These are phyloP conservation scores for Cicer arietinum DNA, from an alignment of 306 rosid genomes.

Conservation along the genomic window DNA sequence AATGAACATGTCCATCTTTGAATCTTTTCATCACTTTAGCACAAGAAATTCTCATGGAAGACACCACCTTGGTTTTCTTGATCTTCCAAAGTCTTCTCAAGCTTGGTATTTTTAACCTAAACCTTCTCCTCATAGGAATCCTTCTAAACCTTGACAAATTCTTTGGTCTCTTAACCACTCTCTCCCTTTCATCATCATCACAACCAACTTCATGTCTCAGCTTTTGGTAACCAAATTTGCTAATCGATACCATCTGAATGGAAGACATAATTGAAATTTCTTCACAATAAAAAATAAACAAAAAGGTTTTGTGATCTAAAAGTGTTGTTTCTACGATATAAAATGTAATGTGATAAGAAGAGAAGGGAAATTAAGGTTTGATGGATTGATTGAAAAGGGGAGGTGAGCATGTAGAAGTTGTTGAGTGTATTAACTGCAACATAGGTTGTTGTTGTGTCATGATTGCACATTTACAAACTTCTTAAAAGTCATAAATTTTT, in stretches of 20 bases:
- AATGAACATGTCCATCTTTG: constrained; percentile 64
- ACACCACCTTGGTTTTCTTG: constrained; percentile 50
- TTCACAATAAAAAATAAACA: no score
- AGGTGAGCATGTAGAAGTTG: constrained; percentile 36
- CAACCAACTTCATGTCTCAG: constrained; percentile 47
- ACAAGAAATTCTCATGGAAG: constrained; percentile 54
- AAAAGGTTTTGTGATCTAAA: no score
- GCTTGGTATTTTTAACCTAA: constrained; percentile 65
- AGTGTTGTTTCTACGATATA: no score
- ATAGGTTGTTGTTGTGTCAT: constrained; percentile 24
- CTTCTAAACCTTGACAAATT: constrained; percentile 44
- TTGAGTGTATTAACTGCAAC: constrained; percentile 51
- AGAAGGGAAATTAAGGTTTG: neutral
- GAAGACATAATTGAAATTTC: constrained; percentile 40
- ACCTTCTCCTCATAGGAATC: constrained; percentile 57
- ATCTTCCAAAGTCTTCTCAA: constrained; percentile 66
- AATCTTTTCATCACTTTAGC: constrained; percentile 58
- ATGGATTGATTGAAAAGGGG: neutral
- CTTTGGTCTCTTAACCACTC: constrained; percentile 46
- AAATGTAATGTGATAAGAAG: neutral
- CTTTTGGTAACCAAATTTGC: constrained; percentile 60
- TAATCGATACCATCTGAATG: constrained; percentile 37
- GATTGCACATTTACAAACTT: constrained; percentile 7
- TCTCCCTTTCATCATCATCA: constrained; percentile 39
- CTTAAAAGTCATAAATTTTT: neutral